Conservation (phyloP, 73 alveolate species). For the Uronychia binucleata region DNA sequence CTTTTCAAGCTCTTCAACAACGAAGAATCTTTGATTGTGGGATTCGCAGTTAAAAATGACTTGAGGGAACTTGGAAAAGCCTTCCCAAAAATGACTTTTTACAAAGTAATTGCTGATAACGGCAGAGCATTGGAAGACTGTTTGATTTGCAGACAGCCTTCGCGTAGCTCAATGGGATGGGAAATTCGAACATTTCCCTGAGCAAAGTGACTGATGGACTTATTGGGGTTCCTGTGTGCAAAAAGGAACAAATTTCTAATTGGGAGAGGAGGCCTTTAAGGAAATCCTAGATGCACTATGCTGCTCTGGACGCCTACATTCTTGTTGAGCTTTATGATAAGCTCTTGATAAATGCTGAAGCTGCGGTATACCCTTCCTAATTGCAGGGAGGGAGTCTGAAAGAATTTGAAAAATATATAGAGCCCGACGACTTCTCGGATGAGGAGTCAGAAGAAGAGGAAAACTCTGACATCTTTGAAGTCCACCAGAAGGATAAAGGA, state of each 20-base stretch:
- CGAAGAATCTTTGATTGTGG: slow-evolving; percentile 61
- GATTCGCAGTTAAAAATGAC: slow-evolving; percentile 71
- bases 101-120: not conserved
- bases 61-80: slow-evolving; percentile 54
- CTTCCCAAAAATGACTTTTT: slow-evolving; percentile 30
- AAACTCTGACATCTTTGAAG: not conserved
- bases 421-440: not conserved
- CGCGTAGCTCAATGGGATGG: not conserved
- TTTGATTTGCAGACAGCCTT: not conserved
- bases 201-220: slow-evolving; percentile 6
- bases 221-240: slow-evolving; percentile 49
- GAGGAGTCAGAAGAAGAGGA: not conserved
- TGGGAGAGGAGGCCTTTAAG: slow-evolving; percentile 93
- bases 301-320: slow-evolving; percentile 91
- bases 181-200: not conserved
- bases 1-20: slow-evolving; percentile 59
- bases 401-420: not conserved
- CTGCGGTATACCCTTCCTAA: not conserved
- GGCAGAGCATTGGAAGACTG: not conserved
- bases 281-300: slow-evolving; percentile 88
- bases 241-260: slow-evolving; percentile 86
- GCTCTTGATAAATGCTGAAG: not conserved
- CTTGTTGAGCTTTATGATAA: slow-evolving; percentile 12
- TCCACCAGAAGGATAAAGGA: not conserved
- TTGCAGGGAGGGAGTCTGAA: not conserved